Conservation (phyloP, 2,329 filamentous ascomycete species). For the Neopestalotiopsis clavispora region DNA sequence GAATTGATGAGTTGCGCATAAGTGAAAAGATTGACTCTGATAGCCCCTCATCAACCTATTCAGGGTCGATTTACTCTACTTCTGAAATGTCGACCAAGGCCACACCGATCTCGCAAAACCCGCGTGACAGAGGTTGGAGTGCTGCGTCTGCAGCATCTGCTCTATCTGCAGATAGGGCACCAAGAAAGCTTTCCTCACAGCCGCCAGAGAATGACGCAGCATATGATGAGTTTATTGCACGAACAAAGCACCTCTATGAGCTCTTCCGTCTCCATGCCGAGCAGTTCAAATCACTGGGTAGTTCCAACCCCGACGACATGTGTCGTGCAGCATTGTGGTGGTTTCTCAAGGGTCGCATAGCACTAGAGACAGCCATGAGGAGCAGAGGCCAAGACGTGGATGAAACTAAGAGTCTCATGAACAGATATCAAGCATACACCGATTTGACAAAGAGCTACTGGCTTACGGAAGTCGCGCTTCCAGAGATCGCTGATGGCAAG, state of each 20-base stretch:
- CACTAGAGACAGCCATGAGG: slow-evolving; percentile 74
- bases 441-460: slow-evolving; percentile 87
- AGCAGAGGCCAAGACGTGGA: slow-evolving; percentile 62
- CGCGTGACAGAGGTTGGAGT: slow-evolving; percentile 13
- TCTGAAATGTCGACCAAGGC: slow-evolving; percentile 34
- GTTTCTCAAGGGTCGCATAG: slow-evolving; percentile 82
- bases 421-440: slow-evolving; percentile 78
- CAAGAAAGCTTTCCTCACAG: slow-evolving; percentile 45
- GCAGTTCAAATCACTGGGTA: slow-evolving; percentile 67
- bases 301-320: slow-evolving; percentile 69
- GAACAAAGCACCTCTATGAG: slow-evolving; percentile 75
- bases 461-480: slow-evolving; percentile 66
- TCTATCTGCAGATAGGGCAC: slow-evolving; percentile 26
- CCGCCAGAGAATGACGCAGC: slow-evolving; percentile 51
- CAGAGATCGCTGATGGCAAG: slow-evolving; percentile 52
- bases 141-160: background rate
- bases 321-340: slow-evolving; percentile 82
- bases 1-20: slow-evolving; percentile 32
- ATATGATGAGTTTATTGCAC: slow-evolving; percentile 69
- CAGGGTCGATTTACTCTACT: slow-evolving; percentile 32
- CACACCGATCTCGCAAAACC: slow-evolving; percentile 32
- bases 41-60: slow-evolving; percentile 31
- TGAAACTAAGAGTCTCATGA: slow-evolving; percentile 57
- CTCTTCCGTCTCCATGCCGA: slow-evolving; percentile 82
- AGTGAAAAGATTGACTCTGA: slow-evolving; percentile 23